A percentile compares a stretch with the other conserved stretches of the same genome.
Evolutionary conservation across 1,284 basidiomycete genomes (phyloP).

Genomic region (Volvariella volvacea): DNA sequence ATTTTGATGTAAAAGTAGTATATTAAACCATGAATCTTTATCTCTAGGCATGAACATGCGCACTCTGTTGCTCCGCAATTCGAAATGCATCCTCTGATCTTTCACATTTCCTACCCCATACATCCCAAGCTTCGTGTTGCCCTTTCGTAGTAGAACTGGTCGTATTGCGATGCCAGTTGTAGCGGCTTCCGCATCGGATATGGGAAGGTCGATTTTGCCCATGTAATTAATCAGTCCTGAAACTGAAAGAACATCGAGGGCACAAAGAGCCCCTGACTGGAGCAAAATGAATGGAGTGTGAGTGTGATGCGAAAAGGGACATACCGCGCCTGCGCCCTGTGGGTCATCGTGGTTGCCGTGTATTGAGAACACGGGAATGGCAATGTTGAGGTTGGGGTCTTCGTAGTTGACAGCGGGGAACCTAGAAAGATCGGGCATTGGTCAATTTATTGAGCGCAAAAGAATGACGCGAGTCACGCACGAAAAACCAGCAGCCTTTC

Average conservation of each 20-base stretch:
- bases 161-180: constrained; percentile 80
- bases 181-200: constrained; percentile 58
- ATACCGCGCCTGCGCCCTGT: constrained; percentile 86
- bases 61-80: constrained; percentile 89
- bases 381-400: constrained; percentile 92
- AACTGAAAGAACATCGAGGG: constrained; percentile 91
- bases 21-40: constrained; percentile 92
- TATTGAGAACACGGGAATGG: constrained; percentile 96
- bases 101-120: constrained; percentile 98
- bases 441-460: constrained; percentile 15
- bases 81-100: constrained; percentile 94
- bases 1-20: constrained; percentile 94
- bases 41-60: constrained; percentile 93
- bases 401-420: constrained; percentile 98
- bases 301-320: constrained; percentile 18
- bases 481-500: constrained; percentile 80
- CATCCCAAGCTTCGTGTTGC: constrained; percentile 77
- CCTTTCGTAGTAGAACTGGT: constrained; percentile 89
- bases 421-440: constrained; percentile 31
- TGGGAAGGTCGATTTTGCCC: constrained; percentile 78
- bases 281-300: constrained; percentile 1
- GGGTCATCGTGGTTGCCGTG: constrained; percentile 99
- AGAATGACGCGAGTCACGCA: constrained; percentile 32
- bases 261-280: constrained; percentile 91
- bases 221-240: constrained; percentile 96